phyloP scores from a whole-genome alignment of 805 yeast species.

The Candida schatavii region DNA sequence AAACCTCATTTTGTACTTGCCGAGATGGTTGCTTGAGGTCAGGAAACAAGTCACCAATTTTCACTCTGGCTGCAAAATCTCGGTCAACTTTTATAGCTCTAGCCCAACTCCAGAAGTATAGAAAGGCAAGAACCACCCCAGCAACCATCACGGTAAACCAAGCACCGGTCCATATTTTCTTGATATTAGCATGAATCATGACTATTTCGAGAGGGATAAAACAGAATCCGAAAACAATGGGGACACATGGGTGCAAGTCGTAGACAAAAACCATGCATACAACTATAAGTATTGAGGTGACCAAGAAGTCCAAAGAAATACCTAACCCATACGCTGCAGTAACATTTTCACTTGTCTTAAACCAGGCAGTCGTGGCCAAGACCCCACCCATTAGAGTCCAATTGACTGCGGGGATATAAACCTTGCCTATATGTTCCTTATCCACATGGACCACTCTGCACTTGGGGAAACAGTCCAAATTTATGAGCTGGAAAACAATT shows the following conservation, averaged over 20 bases:
- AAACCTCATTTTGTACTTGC: constrained; percentile 10
- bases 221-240: constrained; percentile 30
- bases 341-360: constrained; percentile 45
- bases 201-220: constrained; percentile 49
- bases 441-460: constrained; percentile 48
- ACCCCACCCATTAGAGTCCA: constrained; percentile 52
- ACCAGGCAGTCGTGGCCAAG: constrained; percentile 49
- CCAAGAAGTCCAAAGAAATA: constrained; percentile 51
- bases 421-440: constrained; percentile 42
- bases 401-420: constrained; percentile 52
- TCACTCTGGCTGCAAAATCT: constrained; percentile 32
- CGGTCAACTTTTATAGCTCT: constrained; percentile 38
- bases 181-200: constrained; percentile 46
- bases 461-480: constrained; percentile 53
- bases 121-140: constrained; percentile 30
- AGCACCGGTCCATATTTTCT: constrained; percentile 56
- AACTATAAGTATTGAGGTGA: constrained; percentile 47
- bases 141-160: constrained; percentile 58
- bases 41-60: constrained; percentile 35
- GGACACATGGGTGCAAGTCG: constrained; percentile 30
- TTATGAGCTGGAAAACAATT: constrained; percentile 50
- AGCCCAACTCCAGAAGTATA: constrained; percentile 49
- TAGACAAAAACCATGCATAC: constrained; percentile 47
- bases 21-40: constrained; percentile 13
- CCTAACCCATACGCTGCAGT: constrained; percentile 64